These are phyloP conservation scores for Diaporthe citri DNA, from an alignment of 2,329 filamentous ascomycete genomes.

Conservation along the genomic window DNA sequence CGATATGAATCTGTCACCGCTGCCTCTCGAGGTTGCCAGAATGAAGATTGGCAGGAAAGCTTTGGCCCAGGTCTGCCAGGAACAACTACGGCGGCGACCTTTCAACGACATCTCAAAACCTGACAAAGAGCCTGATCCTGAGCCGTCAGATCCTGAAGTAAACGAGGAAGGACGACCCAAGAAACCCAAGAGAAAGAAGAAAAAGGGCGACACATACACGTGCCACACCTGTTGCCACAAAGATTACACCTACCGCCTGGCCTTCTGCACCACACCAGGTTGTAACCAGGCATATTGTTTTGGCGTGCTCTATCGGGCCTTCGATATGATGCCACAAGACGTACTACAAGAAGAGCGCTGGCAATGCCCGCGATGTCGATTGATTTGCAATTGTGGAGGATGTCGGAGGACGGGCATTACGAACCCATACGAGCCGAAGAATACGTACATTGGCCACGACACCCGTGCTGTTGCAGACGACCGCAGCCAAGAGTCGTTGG, in stretches of 20 bases:
- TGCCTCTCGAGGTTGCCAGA: slow-evolving; percentile 78
- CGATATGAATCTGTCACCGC: slow-evolving; percentile 74
- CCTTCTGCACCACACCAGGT: slow-evolving; percentile 76
- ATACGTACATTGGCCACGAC: slow-evolving; percentile 89
- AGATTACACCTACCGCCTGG: slow-evolving; percentile 87
- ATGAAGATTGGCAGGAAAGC: slow-evolving; percentile 79
- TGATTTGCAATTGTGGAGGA: slow-evolving; percentile 87
- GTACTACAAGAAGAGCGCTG: slow-evolving; percentile 86
- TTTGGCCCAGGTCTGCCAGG: slow-evolving; percentile 92
- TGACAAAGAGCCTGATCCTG: slow-evolving; percentile 60
- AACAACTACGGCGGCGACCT: slow-evolving; percentile 82
- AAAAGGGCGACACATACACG: slow-evolving; percentile 66
- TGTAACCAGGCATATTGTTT: slow-evolving; percentile 90
- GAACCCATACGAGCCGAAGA: slow-evolving; percentile 86
- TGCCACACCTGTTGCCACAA: slow-evolving; percentile 89
- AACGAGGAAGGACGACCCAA: slow-evolving; percentile 74
- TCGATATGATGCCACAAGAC: slow-evolving; percentile 87
- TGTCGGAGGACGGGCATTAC: slow-evolving; percentile 79
- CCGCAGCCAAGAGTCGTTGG: slow-evolving; percentile 88
- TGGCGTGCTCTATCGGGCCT: slow-evolving; percentile 90
- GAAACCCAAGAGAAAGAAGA: slow-evolving; percentile 67
- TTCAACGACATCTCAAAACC: slow-evolving; percentile 85
- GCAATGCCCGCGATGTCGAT: slow-evolving; percentile 88
- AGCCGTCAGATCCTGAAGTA: slow-evolving; percentile 65
- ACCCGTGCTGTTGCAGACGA: slow-evolving; percentile 91